Evolutionary conservation across 1,284 basidiomycete genomes (phyloP), one percentile per base, ranked within the genome.

Genomic region (Cutaneotrichosporon arboriforme): DNA sequence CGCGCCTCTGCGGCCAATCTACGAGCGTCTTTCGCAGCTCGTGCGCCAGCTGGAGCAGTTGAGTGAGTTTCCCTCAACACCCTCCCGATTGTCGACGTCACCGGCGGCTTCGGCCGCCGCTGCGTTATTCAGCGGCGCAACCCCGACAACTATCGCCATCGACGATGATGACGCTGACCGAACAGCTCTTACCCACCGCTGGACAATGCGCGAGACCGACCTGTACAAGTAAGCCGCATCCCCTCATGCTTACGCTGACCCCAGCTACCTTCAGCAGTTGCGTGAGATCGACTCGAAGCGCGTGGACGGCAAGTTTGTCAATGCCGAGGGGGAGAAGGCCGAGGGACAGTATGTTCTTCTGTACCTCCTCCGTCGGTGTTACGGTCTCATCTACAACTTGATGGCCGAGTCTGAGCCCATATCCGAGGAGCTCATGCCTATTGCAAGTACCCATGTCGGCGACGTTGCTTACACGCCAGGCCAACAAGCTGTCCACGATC

Each of bases 371-470:
- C 81, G 94, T 62, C 83, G 94, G 70, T 98, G 94, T 78, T 96
- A 97, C 73, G 94, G 94, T 59, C 81, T 97, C 50, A 93, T 97
- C 64, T 97, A 97, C 76, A 83, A 88, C 23, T 76, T 98, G 46
- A 83, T 99, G 60, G 93, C 92, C 21, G 93, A 92, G n/a, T 92
- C 89, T 52, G 94, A 97, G 76, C 96, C 96, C 0, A 92, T 99
- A n/a, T 96, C 91, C 0, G 93, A 97, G 72, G 93, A 97, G 73
- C 78, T 97, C 31, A 96, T 96, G 87, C 93, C 93, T 7, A 84
- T 97, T 54, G 94, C 94, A 75, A 62, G 85, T 76, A 33, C 58
- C 69, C 22, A 10, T 10, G 10, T 55, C 58, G 20, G 33, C 17
- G 51, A 21, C 26, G 1, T n/a, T 12, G 44, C 51, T 61, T 13